Evolutionary conservation across 305 asterid species (phyloP).

Genomic region (Ilex paraguariensis): DNA sequence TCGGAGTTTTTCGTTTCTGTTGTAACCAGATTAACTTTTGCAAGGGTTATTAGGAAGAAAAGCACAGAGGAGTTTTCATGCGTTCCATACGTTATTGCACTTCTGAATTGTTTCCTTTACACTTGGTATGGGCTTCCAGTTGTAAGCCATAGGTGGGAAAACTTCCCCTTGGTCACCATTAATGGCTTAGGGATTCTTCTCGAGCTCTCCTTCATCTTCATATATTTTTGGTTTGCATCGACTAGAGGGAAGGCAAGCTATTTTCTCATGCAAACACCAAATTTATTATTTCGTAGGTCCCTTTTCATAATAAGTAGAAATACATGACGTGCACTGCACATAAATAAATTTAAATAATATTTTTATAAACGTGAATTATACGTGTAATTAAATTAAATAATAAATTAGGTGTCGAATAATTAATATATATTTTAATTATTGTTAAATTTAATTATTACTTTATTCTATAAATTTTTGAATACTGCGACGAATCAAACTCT

Average conservation of each 20-base stretch:
- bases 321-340: background rate
- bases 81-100: slow-evolving; percentile 59
- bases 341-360: too few relatives aligned
- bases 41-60: slow-evolving; percentile 43
- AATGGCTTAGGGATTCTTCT: slow-evolving; percentile 69
- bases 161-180: slow-evolving; percentile 57
- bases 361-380: too few relatives aligned
- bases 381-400: too few relatives aligned
- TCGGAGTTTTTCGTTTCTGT: background rate
- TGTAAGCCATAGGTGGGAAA: slow-evolving; percentile 71
- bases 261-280: background rate
- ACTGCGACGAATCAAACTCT: background rate
- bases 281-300: background rate
- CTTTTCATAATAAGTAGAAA: too few relatives aligned
- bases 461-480: too few relatives aligned
- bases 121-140: slow-evolving; percentile 86
- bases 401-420: too few relatives aligned
- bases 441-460: too few relatives aligned
- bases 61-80: slow-evolving; percentile 61
- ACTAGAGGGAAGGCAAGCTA: slow-evolving; percentile 49
- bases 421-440: too few relatives aligned
- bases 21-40: slow-evolving; percentile 48
- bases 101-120: slow-evolving; percentile 54
- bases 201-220: slow-evolving; percentile 53
- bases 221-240: slow-evolving; percentile 45